phyloP scores from a whole-genome alignment of 208 protist species.

The Borovskyia barvae region DNA sequence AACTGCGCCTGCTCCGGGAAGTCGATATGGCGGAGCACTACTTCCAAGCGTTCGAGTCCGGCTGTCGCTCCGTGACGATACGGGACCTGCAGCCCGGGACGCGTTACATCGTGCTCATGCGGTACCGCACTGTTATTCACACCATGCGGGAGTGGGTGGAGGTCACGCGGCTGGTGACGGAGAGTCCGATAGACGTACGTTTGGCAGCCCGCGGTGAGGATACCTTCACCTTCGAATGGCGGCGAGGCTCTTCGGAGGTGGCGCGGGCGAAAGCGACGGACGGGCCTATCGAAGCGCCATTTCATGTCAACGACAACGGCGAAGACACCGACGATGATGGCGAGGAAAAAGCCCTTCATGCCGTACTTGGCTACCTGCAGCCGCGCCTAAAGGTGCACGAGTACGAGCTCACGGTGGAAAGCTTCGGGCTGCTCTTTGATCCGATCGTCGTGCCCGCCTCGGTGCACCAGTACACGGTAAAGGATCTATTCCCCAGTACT shows the following conservation, averaged over 20 bases:
- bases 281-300: too few species aligned
- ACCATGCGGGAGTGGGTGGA: constrained; percentile 79
- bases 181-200: constrained; percentile 50
- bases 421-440: constrained; percentile 22
- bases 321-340: constrained; percentile 1
- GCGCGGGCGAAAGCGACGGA: neutral
- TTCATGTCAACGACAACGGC: neutral
- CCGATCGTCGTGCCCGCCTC: constrained; percentile 20
- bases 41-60: constrained; percentile 20
- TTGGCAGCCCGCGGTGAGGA: constrained; percentile 77
- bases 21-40: constrained; percentile 58
- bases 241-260: constrained; percentile 6
- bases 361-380: constrained; percentile 17
- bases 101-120: constrained; percentile 81
- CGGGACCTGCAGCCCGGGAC: constrained; percentile 63
- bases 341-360: neutral
- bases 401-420: constrained; percentile 30
- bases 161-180: constrained; percentile 77
- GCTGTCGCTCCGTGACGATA: constrained; percentile 64
- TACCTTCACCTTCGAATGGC: constrained; percentile 69
- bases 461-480: constrained; percentile 42
- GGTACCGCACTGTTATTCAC: constrained; percentile 79
- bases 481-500: constrained; percentile 60
- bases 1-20: constrained; percentile 79
- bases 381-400: constrained; percentile 19